Conservation (phyloP, 2,329 filamentous ascomycete species). For the Elsinoe ampelina region DNA sequence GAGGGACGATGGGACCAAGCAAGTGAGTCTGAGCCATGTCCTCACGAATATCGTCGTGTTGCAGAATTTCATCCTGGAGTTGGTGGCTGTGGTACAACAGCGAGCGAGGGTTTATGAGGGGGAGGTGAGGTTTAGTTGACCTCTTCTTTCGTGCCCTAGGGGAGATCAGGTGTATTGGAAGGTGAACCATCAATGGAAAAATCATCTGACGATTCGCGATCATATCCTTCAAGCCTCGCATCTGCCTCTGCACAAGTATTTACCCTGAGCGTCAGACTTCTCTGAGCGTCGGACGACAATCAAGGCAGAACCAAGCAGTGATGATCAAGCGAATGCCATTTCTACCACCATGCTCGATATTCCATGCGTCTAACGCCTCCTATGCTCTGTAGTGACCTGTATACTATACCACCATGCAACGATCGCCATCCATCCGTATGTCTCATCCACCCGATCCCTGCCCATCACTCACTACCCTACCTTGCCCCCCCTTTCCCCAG, state of each 20-base stretch:
- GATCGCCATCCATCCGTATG: no score
- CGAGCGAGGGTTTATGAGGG: conserved; percentile 37
- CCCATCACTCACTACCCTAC: neutral
- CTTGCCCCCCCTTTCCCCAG: neutral
- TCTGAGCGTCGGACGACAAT: no score
- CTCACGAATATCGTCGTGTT: conserved; percentile 43
- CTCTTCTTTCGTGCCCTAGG: neutral
- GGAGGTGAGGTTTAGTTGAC: conserved; percentile 33
- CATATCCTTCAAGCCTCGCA: no score
- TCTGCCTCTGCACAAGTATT: neutral
- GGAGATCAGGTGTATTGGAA: neutral
- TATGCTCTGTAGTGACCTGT: no score
- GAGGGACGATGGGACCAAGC: conserved; percentile 25
- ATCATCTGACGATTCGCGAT: no score
- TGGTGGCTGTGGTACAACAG: conserved; percentile 40
- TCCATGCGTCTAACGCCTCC: neutral
- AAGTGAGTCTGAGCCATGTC: conserved; percentile 40
- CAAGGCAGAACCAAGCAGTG: neutral
- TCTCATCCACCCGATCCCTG: no score
- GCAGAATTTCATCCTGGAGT: conserved; percentile 42
- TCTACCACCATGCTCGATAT: neutral
- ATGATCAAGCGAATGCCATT: neutral
- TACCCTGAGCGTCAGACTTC: neutral
- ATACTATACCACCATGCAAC: no score
- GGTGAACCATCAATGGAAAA: no score